Base-by-base conservation (phyloP, 1,139 yeast genomes). In the Suhomyces maxii region DNA sequence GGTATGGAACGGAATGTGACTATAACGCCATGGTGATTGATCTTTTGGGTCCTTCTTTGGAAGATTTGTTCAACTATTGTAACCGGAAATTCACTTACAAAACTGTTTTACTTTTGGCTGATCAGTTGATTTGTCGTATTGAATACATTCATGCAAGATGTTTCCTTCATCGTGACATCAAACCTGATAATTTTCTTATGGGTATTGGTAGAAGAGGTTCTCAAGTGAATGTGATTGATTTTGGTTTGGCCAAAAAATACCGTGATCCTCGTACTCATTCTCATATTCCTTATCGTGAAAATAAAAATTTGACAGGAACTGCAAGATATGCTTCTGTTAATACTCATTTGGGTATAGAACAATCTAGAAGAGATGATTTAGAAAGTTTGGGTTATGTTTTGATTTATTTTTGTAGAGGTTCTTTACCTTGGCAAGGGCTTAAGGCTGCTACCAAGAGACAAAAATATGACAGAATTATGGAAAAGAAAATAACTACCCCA, bases 351-450 rank as follows among this genome's bases (percentile, higher is more conserved):
- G 99, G 99, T 44, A 88, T 93, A 58, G 99, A 93, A 68, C 99
- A 93, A 69, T 84, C 90, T 52, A 84, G 99, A 70, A 82, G 99
- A 65, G 99, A 93, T 68, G 99, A 93, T 68, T 81, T 93, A 70
- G 99, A 93, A 71, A 85, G 95, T 55, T 79, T 93, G 67, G 98
- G 98, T 36, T 93, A 93, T 66, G 98, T 93, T 38, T 82, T 93
- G 62, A 89, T 93, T 60, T 93, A 93, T 71, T 93, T 93, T 66
- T 84, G 96, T 67, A 83, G 97, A 53, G 99, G 99, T 36, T 88
- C 95, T 23, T 77, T 93, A 62, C 99, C 99, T 45, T 93, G 99
- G 99, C 99, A 93, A 72, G 99, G 99, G 11, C 81, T 93, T 60
- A 90, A 90, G 67, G 99, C 99, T 32, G 95, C 93, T 39, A 90